Evolutionary conservation across 176 grass and related monocot species (phyloP).

Genomic region (Musa acuminata): DNA sequence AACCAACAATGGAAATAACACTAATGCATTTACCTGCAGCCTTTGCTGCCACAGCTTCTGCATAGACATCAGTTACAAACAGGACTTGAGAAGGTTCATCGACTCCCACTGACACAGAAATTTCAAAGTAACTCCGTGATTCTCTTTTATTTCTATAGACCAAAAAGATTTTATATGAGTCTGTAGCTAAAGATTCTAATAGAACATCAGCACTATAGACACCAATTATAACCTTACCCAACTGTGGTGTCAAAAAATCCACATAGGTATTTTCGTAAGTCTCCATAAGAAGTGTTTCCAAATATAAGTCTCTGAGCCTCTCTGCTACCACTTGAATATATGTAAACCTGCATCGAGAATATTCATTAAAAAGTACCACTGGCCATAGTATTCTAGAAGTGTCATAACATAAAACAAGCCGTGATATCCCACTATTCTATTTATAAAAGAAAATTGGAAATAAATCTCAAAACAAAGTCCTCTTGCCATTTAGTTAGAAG

Average conservation of each 20-base stretch:
- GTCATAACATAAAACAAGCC: neutral
- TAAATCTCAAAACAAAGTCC: neutral
- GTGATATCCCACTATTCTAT: neutral
- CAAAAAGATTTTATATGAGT: constrained; percentile 11
- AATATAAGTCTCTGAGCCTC: constrained; percentile 95
- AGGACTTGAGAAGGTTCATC: constrained; percentile 70
- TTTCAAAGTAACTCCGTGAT: constrained; percentile 73
- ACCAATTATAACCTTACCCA: constrained; percentile 45
- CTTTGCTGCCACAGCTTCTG: constrained; percentile 84
- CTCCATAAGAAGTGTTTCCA: constrained; percentile 67
- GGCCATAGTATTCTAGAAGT: neutral
- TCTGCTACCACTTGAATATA: constrained; percentile 96
- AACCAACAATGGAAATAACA: neutral
- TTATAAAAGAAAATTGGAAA: neutral
- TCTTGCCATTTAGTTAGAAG: too few species aligned
- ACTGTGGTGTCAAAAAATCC: constrained; percentile 90
- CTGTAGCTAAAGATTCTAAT: neutral
- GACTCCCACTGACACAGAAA: constrained; percentile 69
- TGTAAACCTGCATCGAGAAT: constrained; percentile 58
- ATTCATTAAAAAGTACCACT: neutral
- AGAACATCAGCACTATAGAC: neutral
- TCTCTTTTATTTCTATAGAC: constrained; percentile 79
- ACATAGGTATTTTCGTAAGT: constrained; percentile 62
- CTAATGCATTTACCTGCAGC: constrained; percentile 48
- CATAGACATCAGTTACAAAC: constrained; percentile 81